A percentile compares a stretch with the other conserved stretches of the same genome.
Evolutionary conservation across 1,284 basidiomycete species (phyloP).

Genomic region (Boletus smithii): DNA sequence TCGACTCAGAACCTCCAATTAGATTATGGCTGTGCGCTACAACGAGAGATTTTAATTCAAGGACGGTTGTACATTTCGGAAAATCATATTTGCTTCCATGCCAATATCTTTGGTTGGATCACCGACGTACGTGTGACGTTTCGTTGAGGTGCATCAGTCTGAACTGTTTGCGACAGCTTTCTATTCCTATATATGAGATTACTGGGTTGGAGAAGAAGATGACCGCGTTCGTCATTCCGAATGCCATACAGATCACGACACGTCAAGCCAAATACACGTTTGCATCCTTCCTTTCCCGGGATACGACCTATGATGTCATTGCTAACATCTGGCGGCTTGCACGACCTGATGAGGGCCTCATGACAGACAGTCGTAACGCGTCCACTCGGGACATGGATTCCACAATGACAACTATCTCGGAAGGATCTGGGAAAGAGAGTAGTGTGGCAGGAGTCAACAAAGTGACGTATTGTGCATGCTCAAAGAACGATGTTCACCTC

Average conservation of each 20-base stretch:
- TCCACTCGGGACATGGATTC: slow-evolving; percentile 27
- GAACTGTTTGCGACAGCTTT: slow-evolving; percentile 53
- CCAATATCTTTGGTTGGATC: slow-evolving; percentile 99
- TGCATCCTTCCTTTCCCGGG: slow-evolving; percentile 93
- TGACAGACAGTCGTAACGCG: slow-evolving; percentile 16
- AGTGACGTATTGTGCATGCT: slow-evolving; percentile 75
- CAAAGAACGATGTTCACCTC: slow-evolving; percentile 70
- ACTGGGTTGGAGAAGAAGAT: slow-evolving; percentile 92
- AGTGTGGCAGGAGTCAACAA: slow-evolving; percentile 33
- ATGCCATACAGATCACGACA: slow-evolving; percentile 91
- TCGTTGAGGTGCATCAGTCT: slow-evolving; percentile 3
- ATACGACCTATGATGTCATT: slow-evolving; percentile 95
- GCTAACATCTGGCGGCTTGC: slow-evolving; percentile 94
- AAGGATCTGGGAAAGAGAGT: slow-evolving; percentile 14
- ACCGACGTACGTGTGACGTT: slow-evolving; percentile 70
- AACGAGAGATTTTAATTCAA: slow-evolving; percentile 95
- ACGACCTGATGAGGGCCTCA: slow-evolving; percentile 66
- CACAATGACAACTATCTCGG: slow-evolving; percentile 18
- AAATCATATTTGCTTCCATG: slow-evolving; percentile 97
- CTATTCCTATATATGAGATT: slow-evolving; percentile 90
- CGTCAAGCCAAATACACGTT: slow-evolving; percentile 86
- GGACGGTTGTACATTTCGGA: slow-evolving; percentile 96
- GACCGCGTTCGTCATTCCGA: slow-evolving; percentile 98
- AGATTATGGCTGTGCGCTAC: slow-evolving; percentile 97
- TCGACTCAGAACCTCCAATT: slow-evolving; percentile 6